phyloP scores from a whole-genome alignment of 2,329 filamentous ascomycete species.

The Penicillium sp. region DNA sequence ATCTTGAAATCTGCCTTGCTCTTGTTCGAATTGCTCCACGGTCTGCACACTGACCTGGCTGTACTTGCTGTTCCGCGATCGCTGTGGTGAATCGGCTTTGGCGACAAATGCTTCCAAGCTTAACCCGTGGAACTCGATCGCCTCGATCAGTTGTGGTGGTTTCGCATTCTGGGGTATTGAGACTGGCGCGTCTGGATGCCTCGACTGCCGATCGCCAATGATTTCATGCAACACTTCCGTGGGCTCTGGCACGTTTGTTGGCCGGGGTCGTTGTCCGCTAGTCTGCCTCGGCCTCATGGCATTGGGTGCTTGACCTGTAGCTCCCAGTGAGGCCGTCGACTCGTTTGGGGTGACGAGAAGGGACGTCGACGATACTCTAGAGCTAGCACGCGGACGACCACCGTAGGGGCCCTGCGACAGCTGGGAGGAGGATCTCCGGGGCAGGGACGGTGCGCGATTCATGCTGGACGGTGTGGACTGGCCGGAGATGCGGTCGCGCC shows the following conservation, averaged over 20 bases:
- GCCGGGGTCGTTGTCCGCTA: conserved; percentile 44
- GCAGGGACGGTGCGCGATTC: conserved; percentile 62
- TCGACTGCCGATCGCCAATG: conserved; percentile 39
- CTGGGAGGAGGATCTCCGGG: conserved; percentile 60
- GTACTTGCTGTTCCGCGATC: conserved; percentile 21
- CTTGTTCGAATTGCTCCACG: conserved; percentile 69
- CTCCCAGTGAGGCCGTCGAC: conserved; percentile 68
- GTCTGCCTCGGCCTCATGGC: conserved; percentile 60
- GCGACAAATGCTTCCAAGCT: conserved; percentile 67
- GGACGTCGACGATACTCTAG: conserved; percentile 72
- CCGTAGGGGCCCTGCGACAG: conserved; percentile 64
- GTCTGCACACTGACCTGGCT: conserved; percentile 51
- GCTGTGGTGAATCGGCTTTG: conserved; percentile 18
- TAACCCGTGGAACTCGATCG: conserved; percentile 72
- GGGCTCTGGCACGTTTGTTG: conserved; percentile 59
- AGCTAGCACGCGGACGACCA: conserved; percentile 60
- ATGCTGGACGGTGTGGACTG: conserved; percentile 61
- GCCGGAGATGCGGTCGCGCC: conserved; percentile 79
- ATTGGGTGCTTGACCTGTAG: conserved; percentile 59
- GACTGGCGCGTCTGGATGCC: conserved; percentile 7
- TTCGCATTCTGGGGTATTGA: conserved; percentile 16
- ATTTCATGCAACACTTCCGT: conserved; percentile 62
- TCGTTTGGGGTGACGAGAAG: conserved; percentile 65
- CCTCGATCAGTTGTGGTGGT: conserved; percentile 49
- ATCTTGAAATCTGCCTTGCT: conserved; percentile 80